These are phyloP conservation scores for Fomes fomentarius DNA, from an alignment of 1,284 basidiomycete species.

Conservation along the genomic window DNA sequence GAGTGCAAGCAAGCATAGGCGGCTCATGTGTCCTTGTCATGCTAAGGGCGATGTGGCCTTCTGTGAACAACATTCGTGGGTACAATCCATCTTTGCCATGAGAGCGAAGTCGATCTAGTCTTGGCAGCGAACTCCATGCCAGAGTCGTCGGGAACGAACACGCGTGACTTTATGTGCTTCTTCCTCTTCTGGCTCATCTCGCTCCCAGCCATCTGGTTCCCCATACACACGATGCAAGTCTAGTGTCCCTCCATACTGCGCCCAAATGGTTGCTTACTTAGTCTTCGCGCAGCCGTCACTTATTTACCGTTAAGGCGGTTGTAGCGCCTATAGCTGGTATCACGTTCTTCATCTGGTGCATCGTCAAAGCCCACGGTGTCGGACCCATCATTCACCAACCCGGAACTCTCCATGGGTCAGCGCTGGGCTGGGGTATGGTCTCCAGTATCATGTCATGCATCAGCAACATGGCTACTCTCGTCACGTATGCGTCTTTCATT, in stretches of 20 bases:
- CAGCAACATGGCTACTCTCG: slow-evolving; percentile 78
- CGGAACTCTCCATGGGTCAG: slow-evolving; percentile 66
- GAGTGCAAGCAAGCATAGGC: slow-evolving; percentile 82
- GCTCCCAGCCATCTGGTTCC: slow-evolving; percentile 80
- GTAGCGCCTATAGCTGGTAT: slow-evolving; percentile 76
- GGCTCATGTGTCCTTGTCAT: slow-evolving; percentile 78
- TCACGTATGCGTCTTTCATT: slow-evolving; percentile 48
- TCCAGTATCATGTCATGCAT: slow-evolving; percentile 78
- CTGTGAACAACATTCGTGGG: slow-evolving; percentile 69
- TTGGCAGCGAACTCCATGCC: slow-evolving; percentile 65
- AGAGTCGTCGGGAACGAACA: slow-evolving; percentile 69
- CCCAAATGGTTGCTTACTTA: neutral
- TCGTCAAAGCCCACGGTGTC: slow-evolving; percentile 78
- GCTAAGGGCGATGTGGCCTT: slow-evolving; percentile 74
- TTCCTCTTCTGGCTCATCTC: slow-evolving; percentile 87
- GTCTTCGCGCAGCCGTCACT: slow-evolving; percentile 55
- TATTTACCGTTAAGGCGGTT: slow-evolving; percentile 82
- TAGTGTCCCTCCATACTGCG: slow-evolving; percentile 11
- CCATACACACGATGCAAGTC: slow-evolving; percentile 75
- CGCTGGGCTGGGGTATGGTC: slow-evolving; percentile 82
- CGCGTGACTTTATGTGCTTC: slow-evolving; percentile 78
- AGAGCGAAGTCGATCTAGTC: slow-evolving; percentile 9
- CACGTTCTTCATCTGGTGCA: slow-evolving; percentile 82
- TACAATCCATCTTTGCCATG: slow-evolving; percentile 13
- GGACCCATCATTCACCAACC: slow-evolving; percentile 80